Conservation (phyloP, 306 rosid species). For the Gynostemma pentaphyllum region DNA sequence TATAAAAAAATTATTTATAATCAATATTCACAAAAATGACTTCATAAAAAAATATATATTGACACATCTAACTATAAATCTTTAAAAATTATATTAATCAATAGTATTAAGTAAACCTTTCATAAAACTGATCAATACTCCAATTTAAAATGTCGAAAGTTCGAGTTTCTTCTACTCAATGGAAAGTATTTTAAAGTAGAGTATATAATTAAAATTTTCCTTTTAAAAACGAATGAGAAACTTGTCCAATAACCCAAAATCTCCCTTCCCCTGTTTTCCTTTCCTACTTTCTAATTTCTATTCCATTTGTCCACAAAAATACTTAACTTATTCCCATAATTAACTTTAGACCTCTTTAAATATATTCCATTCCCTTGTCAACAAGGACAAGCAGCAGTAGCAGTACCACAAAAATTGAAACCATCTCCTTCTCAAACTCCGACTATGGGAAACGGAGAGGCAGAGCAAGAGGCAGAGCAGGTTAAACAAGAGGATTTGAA, state of each 20-base stretch:
- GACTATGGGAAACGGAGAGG: background rate
- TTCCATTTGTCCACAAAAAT: background rate
- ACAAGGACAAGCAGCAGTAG: no score
- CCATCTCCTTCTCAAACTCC: background rate
- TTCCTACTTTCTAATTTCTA: background rate
- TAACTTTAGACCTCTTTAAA: background rate
- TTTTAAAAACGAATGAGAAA: background rate
- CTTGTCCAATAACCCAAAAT: background rate
- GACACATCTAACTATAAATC: no score
- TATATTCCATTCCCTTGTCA: background rate
- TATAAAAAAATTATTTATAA: no score
- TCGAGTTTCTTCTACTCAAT: background rate
- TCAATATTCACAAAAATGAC: no score
- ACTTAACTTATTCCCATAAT: background rate
- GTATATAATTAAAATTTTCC: no score
- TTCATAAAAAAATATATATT: no score
- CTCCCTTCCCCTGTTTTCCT: background rate
- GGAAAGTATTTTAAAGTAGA: no score
- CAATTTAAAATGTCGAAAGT: no score
- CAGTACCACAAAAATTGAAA: background rate
- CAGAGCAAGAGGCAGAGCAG: background rate
- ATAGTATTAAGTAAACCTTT: no score
- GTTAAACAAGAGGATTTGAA: background rate
- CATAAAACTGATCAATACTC: no score
- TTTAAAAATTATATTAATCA: no score